phyloP scores from a whole-genome alignment of 2,329 filamentous ascomycete genomes.

The Pyrenochaeta sp. region DNA sequence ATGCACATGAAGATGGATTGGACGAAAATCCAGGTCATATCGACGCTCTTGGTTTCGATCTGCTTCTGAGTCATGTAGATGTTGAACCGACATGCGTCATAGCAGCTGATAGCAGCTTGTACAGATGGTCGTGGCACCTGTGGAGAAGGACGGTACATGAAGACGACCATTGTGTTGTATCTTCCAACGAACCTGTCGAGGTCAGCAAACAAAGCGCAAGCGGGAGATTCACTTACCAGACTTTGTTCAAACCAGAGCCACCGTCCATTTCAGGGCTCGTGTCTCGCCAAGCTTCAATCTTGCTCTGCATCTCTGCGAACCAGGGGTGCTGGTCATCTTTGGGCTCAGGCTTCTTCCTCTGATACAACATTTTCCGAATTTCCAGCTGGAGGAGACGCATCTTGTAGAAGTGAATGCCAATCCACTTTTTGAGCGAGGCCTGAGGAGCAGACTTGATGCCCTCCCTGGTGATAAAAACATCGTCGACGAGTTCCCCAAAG shows the following conservation, averaged over 20 bases:
- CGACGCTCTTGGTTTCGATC: constrained; percentile 76
- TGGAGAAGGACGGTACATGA: constrained; percentile 88
- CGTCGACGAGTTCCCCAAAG: constrained; percentile 83
- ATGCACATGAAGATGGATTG: constrained; percentile 89
- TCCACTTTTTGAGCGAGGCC: constrained; percentile 80
- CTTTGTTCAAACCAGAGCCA: constrained; percentile 75
- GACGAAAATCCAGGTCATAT: constrained; percentile 94
- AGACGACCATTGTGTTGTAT: constrained; percentile 87
- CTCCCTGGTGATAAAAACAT: constrained; percentile 79
- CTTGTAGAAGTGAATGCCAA: constrained; percentile 91
- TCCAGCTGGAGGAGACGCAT: constrained; percentile 89
- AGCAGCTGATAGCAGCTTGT: constrained; percentile 81
- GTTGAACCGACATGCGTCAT: constrained; percentile 81
- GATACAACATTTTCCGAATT: constrained; percentile 84
- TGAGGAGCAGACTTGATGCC: constrained; percentile 76
- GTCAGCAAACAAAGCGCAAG: neutral
- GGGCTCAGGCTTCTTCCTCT: constrained; percentile 79
- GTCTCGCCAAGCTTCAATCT: constrained; percentile 80
- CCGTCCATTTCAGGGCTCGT: constrained; percentile 75
- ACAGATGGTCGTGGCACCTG: constrained; percentile 87
- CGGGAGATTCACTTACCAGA: constrained; percentile 69
- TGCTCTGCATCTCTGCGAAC: constrained; percentile 81
- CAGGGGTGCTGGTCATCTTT: constrained; percentile 83
- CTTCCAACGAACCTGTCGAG: constrained; percentile 66
- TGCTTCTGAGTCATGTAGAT: constrained; percentile 82